A percentile compares a stretch with the other conserved stretches of the same genome.
These are phyloP conservation scores for Anthoceros angustus DNA, from an alignment of 225 moss, liverwort and hornwort species.

Conservation along the genomic window DNA sequence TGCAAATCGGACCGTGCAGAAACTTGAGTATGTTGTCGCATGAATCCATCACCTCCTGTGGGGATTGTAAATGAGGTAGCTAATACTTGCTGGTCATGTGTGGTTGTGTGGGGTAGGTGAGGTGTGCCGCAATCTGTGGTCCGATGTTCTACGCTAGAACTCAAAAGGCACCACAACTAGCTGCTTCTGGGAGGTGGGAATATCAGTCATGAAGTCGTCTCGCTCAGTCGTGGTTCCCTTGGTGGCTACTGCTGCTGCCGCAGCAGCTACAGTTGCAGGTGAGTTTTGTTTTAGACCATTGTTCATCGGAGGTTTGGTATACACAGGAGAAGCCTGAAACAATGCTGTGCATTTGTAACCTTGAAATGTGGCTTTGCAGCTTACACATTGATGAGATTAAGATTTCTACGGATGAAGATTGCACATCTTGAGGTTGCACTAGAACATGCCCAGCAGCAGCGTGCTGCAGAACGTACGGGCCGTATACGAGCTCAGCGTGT, in stretches of 20 bases:
- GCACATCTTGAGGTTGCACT: constrained; percentile 14
- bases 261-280: neutral
- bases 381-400: neutral
- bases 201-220: neutral
- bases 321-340: too few relatives aligned
- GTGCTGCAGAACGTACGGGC: constrained; percentile 32
- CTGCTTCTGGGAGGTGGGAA: too few relatives aligned
- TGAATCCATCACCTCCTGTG: too few relatives aligned
- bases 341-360: too few relatives aligned
- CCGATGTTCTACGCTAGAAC: too few relatives aligned
- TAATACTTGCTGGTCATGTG: too few relatives aligned
- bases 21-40: too few relatives aligned
- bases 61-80: too few relatives aligned
- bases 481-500: constrained; percentile 38
- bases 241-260: neutral
- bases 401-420: neutral
- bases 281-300: neutral
- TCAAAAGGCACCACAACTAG: too few relatives aligned
- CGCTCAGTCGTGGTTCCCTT: neutral
- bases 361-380: neutral
- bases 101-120: too few relatives aligned
- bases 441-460: constrained; percentile 10
- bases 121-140: too few relatives aligned
- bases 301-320: neutral
- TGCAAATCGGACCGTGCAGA: too few relatives aligned